phyloP scores from a whole-genome alignment of 192 early-diverging fungal genomes.

The Podila clonocystis region DNA sequence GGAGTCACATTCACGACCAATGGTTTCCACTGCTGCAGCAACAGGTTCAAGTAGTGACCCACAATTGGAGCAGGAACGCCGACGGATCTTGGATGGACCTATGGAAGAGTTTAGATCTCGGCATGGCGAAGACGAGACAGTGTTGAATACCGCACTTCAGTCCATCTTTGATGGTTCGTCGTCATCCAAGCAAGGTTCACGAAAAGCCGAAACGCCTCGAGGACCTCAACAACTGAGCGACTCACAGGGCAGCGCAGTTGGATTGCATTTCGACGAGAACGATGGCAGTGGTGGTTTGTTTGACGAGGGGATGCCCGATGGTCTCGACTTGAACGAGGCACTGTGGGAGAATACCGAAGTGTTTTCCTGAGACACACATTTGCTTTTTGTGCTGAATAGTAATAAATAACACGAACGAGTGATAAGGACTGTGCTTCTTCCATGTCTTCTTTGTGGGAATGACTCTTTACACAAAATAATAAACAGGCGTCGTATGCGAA shows the following conservation, averaged over 20 bases:
- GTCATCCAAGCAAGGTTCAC: background rate
- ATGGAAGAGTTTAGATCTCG: conserved; percentile 7
- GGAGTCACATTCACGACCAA: too few relatives aligned
- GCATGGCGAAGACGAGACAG: conserved; percentile 25
- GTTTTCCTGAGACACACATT: conserved; percentile 16
- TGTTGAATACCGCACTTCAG: conserved; percentile 27
- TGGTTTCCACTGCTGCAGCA: background rate
- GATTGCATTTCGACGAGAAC: background rate
- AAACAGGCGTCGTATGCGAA: too few relatives aligned
- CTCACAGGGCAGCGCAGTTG: background rate
- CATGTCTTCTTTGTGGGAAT: too few relatives aligned
- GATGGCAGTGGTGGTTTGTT: conserved; percentile 23
- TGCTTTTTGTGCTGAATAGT: background rate
- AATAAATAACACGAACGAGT: too few relatives aligned
- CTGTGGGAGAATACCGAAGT: conserved; percentile 41
- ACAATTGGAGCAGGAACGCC: background rate
- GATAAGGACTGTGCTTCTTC: too few relatives aligned
- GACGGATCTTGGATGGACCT: conserved; percentile 8
- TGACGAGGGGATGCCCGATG: conserved; percentile 43
- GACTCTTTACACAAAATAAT: too few relatives aligned
- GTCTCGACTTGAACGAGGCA: conserved; percentile 29
- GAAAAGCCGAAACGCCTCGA: background rate
- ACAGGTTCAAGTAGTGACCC: background rate
- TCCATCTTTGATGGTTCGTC: conserved; percentile 21
- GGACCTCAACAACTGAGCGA: background rate